Conservation (phyloP, 768 basidiomycete species). For the Termitomyces sp. region DNA sequence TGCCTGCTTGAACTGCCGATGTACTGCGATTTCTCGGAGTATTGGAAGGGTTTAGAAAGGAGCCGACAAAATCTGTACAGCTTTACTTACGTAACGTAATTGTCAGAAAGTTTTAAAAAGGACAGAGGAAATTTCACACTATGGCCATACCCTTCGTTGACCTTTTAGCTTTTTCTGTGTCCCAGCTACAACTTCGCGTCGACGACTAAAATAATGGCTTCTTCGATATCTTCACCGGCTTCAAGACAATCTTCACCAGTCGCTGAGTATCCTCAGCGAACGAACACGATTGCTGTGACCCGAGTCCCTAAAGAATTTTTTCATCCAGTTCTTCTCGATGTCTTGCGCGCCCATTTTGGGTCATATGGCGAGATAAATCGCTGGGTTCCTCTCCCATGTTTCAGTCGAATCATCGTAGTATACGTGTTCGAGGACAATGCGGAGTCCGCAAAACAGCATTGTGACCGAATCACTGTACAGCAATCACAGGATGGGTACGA, state of each 20-base stretch:
- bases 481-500: constrained; percentile 46
- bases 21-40: background rate
- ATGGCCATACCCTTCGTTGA: background rate
- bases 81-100: constrained; percentile 11
- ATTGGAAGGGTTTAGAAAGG: background rate
- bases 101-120: constrained; percentile 6
- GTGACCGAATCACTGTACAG: constrained; percentile 60
- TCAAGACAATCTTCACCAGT: constrained; percentile 14
- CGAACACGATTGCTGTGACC: constrained; percentile 85
- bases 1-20: background rate
- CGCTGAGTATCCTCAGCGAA: constrained; percentile 26
- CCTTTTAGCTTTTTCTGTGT: background rate
- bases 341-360: constrained; percentile 67
- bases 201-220: constrained; percentile 1
- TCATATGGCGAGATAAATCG: constrained; percentile 77
- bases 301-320: constrained; percentile 76
- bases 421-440: constrained; percentile 60
- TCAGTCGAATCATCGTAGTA: constrained; percentile 79
- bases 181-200: background rate
- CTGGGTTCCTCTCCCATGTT: constrained; percentile 84
- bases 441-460: constrained; percentile 57
- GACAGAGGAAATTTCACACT: background rate
- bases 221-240: constrained; percentile 13
- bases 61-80: constrained; percentile 2
- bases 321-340: constrained; percentile 56